These are phyloP conservation scores for Debaryomyces singareniensis DNA, from an alignment of 1,139 yeast genomes.

Conservation along the genomic window DNA sequence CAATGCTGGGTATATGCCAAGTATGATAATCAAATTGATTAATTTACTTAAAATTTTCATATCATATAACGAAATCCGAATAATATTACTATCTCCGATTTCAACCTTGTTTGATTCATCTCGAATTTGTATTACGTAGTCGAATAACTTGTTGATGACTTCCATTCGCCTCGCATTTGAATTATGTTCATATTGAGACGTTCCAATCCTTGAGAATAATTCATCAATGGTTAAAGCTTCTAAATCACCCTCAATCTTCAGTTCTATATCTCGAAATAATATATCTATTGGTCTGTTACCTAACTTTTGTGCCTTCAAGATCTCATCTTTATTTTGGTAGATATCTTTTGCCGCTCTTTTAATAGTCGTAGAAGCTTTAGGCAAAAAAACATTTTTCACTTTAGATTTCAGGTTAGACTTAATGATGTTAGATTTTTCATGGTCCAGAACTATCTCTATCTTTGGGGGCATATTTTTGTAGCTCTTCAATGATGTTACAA, in stretches of 20 bases:
- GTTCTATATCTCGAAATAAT: conserved; percentile 26
- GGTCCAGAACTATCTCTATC: conserved; percentile 16
- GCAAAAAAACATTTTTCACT: conserved; percentile 28
- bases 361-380: conserved; percentile 21
- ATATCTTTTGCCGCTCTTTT: conserved; percentile 29
- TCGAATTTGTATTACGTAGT: conserved; percentile 31
- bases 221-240: conserved; percentile 17
- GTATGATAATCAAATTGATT: conserved; percentile 56
- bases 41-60: conserved; percentile 66
- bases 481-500: no score
- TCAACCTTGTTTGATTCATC: conserved; percentile 18
- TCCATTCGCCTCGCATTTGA: conserved; percentile 11
- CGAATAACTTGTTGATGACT: conserved; percentile 24
- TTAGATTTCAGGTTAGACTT: neutral
- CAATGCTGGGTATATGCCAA: conserved; percentile 65
- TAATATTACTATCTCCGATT: conserved; percentile 31
- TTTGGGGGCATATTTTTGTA: conserved; percentile 20
- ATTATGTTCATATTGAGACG: conserved; percentile 1
- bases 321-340: conserved; percentile 28
- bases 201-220: conserved; percentile 8
- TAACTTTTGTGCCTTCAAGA: conserved; percentile 25
- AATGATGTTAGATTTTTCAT: no score
- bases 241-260: conserved; percentile 17
- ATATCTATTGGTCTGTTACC: conserved; percentile 31
- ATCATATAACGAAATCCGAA: conserved; percentile 78